Percentiles rank a stretch among this genome's conserved stretches.
Evolutionary conservation across 1,139 yeast genomes (phyloP).

Genomic region (Geotrichum fermentans): DNA sequence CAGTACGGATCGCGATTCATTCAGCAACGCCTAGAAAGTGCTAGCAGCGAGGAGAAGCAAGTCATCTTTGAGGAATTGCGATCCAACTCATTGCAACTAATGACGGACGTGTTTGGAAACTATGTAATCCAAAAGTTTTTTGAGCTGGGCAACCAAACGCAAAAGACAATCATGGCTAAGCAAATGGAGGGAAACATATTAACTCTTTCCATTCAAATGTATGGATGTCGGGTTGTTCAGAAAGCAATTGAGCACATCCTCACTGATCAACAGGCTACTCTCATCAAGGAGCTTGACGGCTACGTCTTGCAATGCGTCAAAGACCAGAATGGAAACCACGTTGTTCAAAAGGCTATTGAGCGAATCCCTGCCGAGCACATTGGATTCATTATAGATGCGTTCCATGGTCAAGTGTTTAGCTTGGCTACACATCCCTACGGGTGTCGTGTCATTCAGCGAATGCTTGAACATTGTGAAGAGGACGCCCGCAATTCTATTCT

Average conservation of each 20-base stretch:
- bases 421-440: conserved; percentile 96
- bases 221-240: conserved; percentile 96
- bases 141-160: conserved; percentile 72
- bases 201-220: conserved; percentile 82
- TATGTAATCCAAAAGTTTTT: conserved; percentile 93
- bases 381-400: conserved; percentile 66
- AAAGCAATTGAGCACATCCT: conserved; percentile 78
- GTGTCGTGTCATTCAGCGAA: conserved; percentile 90
- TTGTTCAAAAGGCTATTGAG: conserved; percentile 91
- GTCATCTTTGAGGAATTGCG: conserved; percentile 79
- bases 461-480: conserved; percentile 66
- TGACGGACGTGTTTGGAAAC: conserved; percentile 97
- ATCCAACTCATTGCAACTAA: conserved; percentile 67
- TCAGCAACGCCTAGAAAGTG: conserved; percentile 74
- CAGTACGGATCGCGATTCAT: conserved; percentile 96
- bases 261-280: conserved; percentile 59
- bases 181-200: conserved; percentile 76
- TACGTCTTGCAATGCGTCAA: conserved; percentile 75
- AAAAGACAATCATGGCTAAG: conserved; percentile 63
- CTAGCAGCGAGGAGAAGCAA: conserved; percentile 67
- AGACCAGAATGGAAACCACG: conserved; percentile 98
- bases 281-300: conserved; percentile 68
- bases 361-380: conserved; percentile 68
- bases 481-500: conserved; percentile 57
- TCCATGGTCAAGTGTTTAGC: conserved; percentile 76